A percentile compares a stretch with the other conserved stretches of the same genome.
phyloP scores from a whole-genome alignment of 2,329 filamentous ascomycete genomes.

The Cladosporium sp. region DNA sequence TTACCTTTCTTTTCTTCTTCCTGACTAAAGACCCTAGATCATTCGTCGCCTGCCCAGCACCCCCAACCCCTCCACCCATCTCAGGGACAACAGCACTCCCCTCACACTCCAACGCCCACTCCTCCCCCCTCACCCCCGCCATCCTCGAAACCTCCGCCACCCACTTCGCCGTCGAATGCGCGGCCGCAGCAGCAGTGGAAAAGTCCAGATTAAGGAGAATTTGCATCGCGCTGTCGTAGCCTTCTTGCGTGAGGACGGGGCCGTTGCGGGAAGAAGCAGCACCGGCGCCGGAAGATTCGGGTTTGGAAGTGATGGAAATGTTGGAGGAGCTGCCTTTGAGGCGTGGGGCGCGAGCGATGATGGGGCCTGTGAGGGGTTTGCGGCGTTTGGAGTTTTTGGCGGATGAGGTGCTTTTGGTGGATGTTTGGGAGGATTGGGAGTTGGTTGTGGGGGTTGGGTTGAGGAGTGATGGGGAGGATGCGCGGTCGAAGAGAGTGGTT shows the following conservation, averaged over 20 bases:
- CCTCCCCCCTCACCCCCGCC: slow-evolving; percentile 14
- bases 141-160: slow-evolving; percentile 52
- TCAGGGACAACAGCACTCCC: slow-evolving; percentile 23
- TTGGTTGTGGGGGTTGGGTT: neutral
- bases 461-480: neutral
- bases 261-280: slow-evolving; percentile 24
- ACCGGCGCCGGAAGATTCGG: slow-evolving; percentile 11
- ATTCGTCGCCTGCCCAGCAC: slow-evolving; percentile 26
- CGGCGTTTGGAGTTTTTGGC: slow-evolving; percentile 28
- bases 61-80: neutral
- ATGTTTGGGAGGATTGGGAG: slow-evolving; percentile 10
- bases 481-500: neutral
- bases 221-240: slow-evolving; percentile 53
- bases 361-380: slow-evolving; percentile 57
- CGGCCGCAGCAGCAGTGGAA: slow-evolving; percentile 62
- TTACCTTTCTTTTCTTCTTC: slow-evolving; percentile 53
- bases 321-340: slow-evolving; percentile 33
- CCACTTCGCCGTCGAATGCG: slow-evolving; percentile 69
- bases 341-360: slow-evolving; percentile 63
- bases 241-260: slow-evolving; percentile 29
- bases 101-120: slow-evolving; percentile 26
- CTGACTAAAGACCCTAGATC: slow-evolving; percentile 42
- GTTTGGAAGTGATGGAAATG: slow-evolving; percentile 25
- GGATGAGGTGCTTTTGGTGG: neutral
- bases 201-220: slow-evolving; percentile 74